Conservation (phyloP, 1,284 basidiomycete genomes). For the Pseudozyma sp. region DNA sequence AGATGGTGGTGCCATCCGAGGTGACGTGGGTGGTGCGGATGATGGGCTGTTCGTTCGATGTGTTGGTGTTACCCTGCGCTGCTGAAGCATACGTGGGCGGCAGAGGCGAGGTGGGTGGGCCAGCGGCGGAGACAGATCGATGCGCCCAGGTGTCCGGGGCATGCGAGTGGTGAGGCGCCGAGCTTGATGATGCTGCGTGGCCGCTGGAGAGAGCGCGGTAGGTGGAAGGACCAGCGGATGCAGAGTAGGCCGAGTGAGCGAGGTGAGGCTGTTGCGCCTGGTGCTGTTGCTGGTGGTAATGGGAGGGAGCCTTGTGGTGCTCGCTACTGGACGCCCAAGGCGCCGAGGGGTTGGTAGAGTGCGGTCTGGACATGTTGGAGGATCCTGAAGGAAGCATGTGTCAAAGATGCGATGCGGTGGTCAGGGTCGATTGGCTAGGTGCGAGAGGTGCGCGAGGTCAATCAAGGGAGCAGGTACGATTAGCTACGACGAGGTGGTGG, state of each 20-base stretch:
- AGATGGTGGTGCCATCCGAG: conserved; percentile 50
- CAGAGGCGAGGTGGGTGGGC: conserved; percentile 20
- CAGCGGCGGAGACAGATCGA: conserved; percentile 11
- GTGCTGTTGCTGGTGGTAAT: conserved; percentile 25
- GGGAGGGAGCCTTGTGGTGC: conserved; percentile 24
- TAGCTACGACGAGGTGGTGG: too few species aligned
- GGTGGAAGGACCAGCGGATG: conserved; percentile 43
- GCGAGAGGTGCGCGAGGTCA: too few species aligned
- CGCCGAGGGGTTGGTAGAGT: conserved; percentile 22
- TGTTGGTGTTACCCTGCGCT: conserved; percentile 4
- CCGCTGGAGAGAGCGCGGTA: conserved; percentile 44
- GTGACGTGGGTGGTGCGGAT: conserved; percentile 48
- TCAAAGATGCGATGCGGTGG: neutral
- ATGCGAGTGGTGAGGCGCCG: conserved; percentile 12
- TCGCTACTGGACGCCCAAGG: conserved; percentile 34
- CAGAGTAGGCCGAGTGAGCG: conserved; percentile 46
- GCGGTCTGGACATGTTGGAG: conserved; percentile 41
- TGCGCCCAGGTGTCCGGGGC: conserved; percentile 30
- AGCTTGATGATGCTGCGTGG: conserved; percentile 16
- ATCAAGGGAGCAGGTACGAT: too few species aligned
- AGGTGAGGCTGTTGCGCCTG: conserved; percentile 8
- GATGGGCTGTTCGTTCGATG: conserved; percentile 29
- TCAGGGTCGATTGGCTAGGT: neutral
- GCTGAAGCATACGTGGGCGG: conserved; percentile 30
- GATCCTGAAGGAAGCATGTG: conserved; percentile 15